Percentiles rank a stretch among this genome's conserved stretches.
Evolutionary conservation across 139 green algal species (phyloP).

Genomic region (Chlamydomonas eustigma): DNA sequence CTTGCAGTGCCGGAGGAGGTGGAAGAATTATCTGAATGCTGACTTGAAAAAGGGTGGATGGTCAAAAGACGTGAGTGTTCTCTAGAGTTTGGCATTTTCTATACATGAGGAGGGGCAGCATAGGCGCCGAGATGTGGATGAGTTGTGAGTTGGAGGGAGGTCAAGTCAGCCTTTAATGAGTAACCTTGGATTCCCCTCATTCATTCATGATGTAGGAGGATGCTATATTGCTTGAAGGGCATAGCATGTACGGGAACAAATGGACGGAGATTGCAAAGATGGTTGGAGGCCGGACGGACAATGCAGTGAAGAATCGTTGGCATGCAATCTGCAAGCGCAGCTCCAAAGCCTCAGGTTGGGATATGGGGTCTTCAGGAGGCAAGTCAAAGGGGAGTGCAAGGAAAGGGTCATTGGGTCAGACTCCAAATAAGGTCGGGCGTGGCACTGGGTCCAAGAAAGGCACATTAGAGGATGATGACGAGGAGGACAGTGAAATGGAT

Average conservation of each 20-base stretch:
- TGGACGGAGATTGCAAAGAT: slow-evolving; percentile 73
- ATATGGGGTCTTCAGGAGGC: background rate
- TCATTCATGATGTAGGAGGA: too few species aligned
- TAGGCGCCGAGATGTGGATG: too few species aligned
- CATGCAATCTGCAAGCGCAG: background rate
- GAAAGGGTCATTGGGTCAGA: background rate
- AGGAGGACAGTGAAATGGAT: background rate
- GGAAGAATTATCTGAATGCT: slow-evolving; percentile 71
- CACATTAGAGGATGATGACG: background rate
- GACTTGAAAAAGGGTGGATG: slow-evolving; percentile 63
- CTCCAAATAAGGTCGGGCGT: background rate
- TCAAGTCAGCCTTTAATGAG: too few species aligned
- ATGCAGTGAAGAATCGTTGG: slow-evolving; percentile 67
- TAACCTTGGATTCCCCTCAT: too few species aligned
- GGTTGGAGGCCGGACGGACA: slow-evolving; percentile 69
- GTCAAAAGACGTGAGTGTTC: slow-evolving; percentile 26
- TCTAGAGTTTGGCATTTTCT: background rate
- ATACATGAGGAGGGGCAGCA: too few species aligned
- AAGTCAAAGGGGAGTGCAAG: background rate
- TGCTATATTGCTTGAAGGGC: slow-evolving; percentile 43
- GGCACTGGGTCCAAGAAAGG: background rate
- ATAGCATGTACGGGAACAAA: slow-evolving; percentile 55
- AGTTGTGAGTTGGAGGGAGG: too few species aligned
- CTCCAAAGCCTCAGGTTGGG: background rate
- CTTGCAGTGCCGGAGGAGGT: slow-evolving; percentile 58